Evolutionary conservation across 176 grass and related monocot genomes (phyloP).

Genomic region (Rhynchospora tenuis): DNA sequence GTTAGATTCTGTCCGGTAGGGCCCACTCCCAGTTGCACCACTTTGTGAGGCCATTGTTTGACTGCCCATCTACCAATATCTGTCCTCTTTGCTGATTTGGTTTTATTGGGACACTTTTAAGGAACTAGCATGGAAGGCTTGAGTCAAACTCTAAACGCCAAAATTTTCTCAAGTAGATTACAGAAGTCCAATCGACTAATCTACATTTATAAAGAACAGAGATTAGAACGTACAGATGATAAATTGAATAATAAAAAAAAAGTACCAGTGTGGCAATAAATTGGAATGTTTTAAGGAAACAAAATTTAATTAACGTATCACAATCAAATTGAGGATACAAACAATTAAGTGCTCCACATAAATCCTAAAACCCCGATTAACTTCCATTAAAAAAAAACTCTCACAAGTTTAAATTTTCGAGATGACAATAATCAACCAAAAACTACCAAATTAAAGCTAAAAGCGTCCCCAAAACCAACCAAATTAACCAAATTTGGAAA

Average conservation of each 20-base stretch:
- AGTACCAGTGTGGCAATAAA: not conserved
- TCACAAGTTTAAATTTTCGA: not conserved
- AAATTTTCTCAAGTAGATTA: not conserved
- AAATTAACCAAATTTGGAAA: not conserved
- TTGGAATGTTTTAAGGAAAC: not conserved
- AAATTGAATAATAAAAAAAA: not conserved
- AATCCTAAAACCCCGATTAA: not conserved
- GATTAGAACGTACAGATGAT: not conserved
- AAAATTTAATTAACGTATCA: not conserved
- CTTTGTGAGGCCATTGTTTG: constrained; percentile 58
- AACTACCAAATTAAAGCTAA: not conserved
- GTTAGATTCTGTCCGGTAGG: constrained; percentile 19
- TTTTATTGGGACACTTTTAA: not conserved
- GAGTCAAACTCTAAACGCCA: not conserved
- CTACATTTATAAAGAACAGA: not conserved
- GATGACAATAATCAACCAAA: not conserved
- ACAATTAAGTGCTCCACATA: not conserved
- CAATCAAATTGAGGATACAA: not conserved
- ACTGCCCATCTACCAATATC: constrained; percentile 49
- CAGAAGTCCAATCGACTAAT: not conserved
- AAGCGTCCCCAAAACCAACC: not conserved
- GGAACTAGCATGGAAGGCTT: not conserved
- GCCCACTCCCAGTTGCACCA: constrained; percentile 16
- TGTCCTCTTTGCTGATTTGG: not conserved
- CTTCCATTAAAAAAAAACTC: not conserved